Conservation (phyloP, 371 early-diverging fungal species). For the Fennellomyces sp. region DNA sequence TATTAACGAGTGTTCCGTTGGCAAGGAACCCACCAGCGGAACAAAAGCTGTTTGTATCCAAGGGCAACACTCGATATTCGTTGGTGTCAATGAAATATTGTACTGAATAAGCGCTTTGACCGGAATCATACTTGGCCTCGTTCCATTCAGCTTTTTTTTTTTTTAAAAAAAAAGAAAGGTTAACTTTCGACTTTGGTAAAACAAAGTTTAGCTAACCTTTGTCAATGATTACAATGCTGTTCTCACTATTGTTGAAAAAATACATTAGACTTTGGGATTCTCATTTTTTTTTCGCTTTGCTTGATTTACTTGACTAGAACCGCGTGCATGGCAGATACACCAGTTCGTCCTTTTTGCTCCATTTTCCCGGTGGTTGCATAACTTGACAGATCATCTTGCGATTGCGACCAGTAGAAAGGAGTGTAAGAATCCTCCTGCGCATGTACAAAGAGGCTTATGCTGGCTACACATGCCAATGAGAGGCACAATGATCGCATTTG, state of each 20-base stretch:
- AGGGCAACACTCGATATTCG: conserved; percentile 39
- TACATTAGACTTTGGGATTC: background rate
- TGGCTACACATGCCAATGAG: background rate
- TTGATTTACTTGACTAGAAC: conserved; percentile 37
- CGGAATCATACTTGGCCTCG: conserved; percentile 48
- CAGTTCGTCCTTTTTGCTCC: conserved; percentile 42
- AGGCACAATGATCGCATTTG: background rate
- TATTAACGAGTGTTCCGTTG: conserved; percentile 61
- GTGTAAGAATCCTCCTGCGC: conserved; percentile 1
- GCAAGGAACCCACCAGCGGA: conserved; percentile 61
- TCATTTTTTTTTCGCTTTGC: background rate
- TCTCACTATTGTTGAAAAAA: conserved; percentile 27
- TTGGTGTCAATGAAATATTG: conserved; percentile 54
- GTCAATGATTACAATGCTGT: conserved; percentile 44
- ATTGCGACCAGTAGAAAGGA: conserved; percentile 43
- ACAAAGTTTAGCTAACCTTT: conserved; percentile 29
- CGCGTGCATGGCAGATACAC: conserved; percentile 50
- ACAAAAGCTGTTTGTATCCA: conserved; percentile 65
- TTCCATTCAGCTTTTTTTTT: conserved; percentile 40
- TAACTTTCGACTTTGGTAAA: background rate
- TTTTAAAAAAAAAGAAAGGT: too few relatives aligned
- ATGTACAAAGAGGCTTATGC: background rate
- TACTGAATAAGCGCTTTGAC: conserved; percentile 49
- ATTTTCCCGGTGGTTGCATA: conserved; percentile 42
- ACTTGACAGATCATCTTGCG: conserved; percentile 35